Evolutionary conservation across 2,329 filamentous ascomycete species (phyloP).

Genomic region (Alternaria ventricosa): DNA sequence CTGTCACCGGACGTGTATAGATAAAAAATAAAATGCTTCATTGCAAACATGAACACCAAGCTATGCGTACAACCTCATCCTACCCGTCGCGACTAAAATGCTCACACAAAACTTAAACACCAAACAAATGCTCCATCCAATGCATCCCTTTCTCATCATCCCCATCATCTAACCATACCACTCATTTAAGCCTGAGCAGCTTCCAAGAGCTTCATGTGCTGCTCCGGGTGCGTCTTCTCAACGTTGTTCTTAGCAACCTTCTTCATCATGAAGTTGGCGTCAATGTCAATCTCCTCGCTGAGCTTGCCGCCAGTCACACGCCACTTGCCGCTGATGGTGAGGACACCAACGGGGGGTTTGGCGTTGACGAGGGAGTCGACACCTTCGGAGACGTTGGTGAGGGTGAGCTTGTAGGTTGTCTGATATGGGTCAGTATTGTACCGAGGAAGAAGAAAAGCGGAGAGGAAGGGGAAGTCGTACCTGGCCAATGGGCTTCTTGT

Average conservation of each 20-base stretch:
- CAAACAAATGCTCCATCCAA: not conserved
- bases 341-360: constrained; percentile 47
- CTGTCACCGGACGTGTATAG: not conserved
- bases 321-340: constrained; percentile 50
- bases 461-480: constrained; percentile 13
- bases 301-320: constrained; percentile 41
- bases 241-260: constrained; percentile 51
- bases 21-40: not conserved
- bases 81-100: not conserved
- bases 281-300: constrained; percentile 50
- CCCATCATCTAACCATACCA: not conserved
- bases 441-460: not conserved
- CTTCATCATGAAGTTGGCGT: constrained; percentile 53
- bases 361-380: constrained; percentile 50
- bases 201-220: constrained; percentile 46
- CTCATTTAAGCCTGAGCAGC: constrained; percentile 30
- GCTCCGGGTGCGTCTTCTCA: constrained; percentile 50
- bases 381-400: constrained; percentile 45
- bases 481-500: constrained; percentile 50
- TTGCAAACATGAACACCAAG: not conserved
- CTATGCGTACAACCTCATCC: not conserved
- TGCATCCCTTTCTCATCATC: not conserved
- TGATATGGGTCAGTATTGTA: constrained; percentile 8
- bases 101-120: not conserved
- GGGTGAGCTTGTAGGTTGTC: constrained; percentile 52